Conservation (phyloP, 2,329 filamentous ascomycete genomes). For the Talaromyces sp. region DNA sequence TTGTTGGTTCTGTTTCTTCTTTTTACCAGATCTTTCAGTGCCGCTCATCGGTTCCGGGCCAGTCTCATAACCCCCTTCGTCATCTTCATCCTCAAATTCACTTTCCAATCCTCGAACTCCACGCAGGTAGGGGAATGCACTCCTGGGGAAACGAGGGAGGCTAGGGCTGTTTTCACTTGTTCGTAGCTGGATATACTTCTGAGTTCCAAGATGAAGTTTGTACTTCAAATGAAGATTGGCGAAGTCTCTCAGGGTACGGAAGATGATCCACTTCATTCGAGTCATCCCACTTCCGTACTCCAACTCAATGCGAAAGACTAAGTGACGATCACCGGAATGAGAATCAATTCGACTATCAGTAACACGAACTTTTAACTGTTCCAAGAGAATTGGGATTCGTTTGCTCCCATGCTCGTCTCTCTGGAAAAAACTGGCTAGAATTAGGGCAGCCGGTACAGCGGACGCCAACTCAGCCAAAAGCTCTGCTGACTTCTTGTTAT, state of each 20-base stretch:
- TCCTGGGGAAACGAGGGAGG: constrained; percentile 86
- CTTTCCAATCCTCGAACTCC: constrained; percentile 78
- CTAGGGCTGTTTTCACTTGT: constrained; percentile 71
- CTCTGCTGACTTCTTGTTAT: constrained; percentile 93
- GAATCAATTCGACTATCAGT: constrained; percentile 74
- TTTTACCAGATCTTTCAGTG: constrained; percentile 61
- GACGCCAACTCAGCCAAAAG: constrained; percentile 93
- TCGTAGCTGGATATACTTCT: constrained; percentile 75
- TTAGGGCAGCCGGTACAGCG: constrained; percentile 87
- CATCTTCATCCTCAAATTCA: constrained; percentile 72
- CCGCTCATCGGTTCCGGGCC: constrained; percentile 69
- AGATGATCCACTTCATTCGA: constrained; percentile 94
- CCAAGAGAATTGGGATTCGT: constrained; percentile 89
- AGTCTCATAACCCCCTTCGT: constrained; percentile 50
- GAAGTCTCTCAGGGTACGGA: constrained; percentile 84
- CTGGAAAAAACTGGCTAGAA: constrained; percentile 97
- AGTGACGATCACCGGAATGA: constrained; percentile 66
- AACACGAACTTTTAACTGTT: constrained; percentile 88
- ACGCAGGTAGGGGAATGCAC: constrained; percentile 85
- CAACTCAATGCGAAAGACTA: constrained; percentile 85
- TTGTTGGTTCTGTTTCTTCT: constrained; percentile 45
- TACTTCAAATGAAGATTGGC: constrained; percentile 92
- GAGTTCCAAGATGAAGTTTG: constrained; percentile 80
- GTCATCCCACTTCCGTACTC: constrained; percentile 96
- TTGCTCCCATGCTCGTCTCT: constrained; percentile 94